phyloP scores from a whole-genome alignment of 2,329 filamentous ascomycete genomes.

The Diaporthe citri region DNA sequence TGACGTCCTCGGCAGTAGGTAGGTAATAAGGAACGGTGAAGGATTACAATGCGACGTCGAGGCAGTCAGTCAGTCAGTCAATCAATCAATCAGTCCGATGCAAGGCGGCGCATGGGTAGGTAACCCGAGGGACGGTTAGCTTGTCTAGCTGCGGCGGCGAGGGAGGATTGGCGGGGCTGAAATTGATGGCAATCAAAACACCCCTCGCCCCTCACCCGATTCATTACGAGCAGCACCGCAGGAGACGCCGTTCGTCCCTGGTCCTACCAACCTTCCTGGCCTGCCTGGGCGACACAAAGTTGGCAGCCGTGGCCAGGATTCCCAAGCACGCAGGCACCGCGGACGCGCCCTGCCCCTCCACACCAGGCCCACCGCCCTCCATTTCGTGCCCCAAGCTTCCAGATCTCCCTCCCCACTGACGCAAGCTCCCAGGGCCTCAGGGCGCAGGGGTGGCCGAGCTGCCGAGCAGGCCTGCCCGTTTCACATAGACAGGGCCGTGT shows the following conservation, averaged over 20 bases:
- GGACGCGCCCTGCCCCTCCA: constrained; percentile 16
- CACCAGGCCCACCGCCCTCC: constrained; percentile 6
- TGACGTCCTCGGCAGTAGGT: background rate
- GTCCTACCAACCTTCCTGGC: background rate
- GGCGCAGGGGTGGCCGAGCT: constrained; percentile 25
- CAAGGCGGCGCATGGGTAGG: background rate
- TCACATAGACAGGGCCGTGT: constrained; percentile 32
- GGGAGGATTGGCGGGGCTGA: constrained; percentile 30
- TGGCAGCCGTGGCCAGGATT: constrained; percentile 26
- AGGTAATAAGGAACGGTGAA: constrained; percentile 23
- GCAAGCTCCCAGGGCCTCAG: background rate
- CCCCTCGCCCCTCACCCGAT: constrained; percentile 31
- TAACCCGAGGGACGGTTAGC: background rate
- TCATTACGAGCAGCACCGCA: constrained; percentile 26
- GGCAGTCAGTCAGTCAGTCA: background rate
- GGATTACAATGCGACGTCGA: constrained; percentile 4
- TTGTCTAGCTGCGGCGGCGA: constrained; percentile 21
- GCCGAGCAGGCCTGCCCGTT: constrained; percentile 19
- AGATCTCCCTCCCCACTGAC: constrained; percentile 22
- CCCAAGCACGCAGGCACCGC: constrained; percentile 13
- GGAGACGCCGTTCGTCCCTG: constrained; percentile 7
- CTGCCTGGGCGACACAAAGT: constrained; percentile 12
- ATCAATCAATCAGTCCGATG: background rate
- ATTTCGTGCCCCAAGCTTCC: constrained; percentile 23
- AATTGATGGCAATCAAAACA: constrained; percentile 37